phyloP scores from a whole-genome alignment of 768 basidiomycete species.

The Phylloporus sp. region DNA sequence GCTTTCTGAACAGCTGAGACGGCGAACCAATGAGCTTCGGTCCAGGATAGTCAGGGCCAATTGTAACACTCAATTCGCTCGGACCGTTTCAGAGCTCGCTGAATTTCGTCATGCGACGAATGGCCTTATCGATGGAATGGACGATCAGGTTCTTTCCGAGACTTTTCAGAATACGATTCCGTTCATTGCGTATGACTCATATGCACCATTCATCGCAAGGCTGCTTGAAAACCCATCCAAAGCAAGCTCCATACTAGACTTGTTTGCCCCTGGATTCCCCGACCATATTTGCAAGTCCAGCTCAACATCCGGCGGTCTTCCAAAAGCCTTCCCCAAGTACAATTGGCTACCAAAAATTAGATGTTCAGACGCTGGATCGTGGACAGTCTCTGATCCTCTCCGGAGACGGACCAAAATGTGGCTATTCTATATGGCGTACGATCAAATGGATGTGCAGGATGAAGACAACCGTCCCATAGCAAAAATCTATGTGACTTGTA shows the following conservation, averaged over 20 bases:
- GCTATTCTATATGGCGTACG: neutral
- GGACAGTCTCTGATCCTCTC: neutral
- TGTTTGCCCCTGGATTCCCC: conserved; percentile 18
- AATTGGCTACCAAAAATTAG: neutral
- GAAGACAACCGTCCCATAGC: neutral
- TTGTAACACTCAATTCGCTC: too few relatives aligned
- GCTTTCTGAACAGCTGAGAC: neutral
- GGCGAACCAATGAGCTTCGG: neutral
- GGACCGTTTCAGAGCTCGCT: neutral
- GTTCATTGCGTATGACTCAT: conserved; percentile 13
- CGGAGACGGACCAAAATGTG: neutral
- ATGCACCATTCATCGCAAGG: conserved; percentile 7
- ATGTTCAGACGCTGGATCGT: neutral
- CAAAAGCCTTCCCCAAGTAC: conserved; percentile 14
- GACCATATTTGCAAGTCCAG: conserved; percentile 12
- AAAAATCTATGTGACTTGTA: neutral
- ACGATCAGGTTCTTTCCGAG: neutral
- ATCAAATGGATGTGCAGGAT: neutral
- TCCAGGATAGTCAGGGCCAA: neutral
- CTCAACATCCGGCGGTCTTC: conserved; percentile 10
- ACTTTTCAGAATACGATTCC: conserved; percentile 8
- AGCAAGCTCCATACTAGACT: neutral
- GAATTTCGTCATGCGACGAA: neutral
- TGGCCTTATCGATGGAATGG: neutral
- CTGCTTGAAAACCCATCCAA: conserved; percentile 2